Base-by-base conservation (phyloP, 1,284 basidiomycete genomes). In the Singerocomus rubriflavus region DNA sequence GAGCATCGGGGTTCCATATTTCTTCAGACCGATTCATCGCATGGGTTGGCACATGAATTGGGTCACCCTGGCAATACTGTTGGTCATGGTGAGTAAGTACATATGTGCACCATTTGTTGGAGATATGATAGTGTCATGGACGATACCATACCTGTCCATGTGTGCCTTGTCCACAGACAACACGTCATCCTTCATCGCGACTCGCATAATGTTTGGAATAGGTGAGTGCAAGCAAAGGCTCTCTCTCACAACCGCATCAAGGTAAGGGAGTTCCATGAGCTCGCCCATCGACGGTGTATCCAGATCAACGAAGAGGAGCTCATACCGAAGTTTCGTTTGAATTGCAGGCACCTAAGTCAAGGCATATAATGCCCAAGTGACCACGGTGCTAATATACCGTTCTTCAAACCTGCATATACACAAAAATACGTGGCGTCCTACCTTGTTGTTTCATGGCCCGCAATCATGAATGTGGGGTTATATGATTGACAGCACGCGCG, bases 401-500 rank as follows among this genome's bases (percentile, higher is more conserved):
- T 21, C 21, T 21, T 21, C 21, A 21, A 21, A 21, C 21, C 21
- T 4, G 21, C 21, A 21, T 7, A 0, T 76, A 73, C 4, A 71
- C 73, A 0, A 79, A 80, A 39, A 80, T 76, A 12, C 39, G 10
- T 12, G 6, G 16, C 9, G 33, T 31, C 56, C 5, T 58, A 78
- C 78, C 83, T 81, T 0, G 82, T 86, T 3, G 91, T 93, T 64
- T 93, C 90, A 65, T 92, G 87, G 0, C 91, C 91, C 5, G 84
- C 82, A 6, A 81, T 70, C 2, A 87, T 44, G 38, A 51, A 58
- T 11, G 61, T 65, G 11, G 63, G 65, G 11, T 74, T 63, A 75
- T 62, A 45, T 75, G 68, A 32, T 67, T 66, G 34, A 74, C n/a
- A 3, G 72, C 72, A 14, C 68, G 60, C 1, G 59, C 48, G 30